Conservation (phyloP, 129 eudicot genomes). For the Helianthus tuberosus region DNA sequence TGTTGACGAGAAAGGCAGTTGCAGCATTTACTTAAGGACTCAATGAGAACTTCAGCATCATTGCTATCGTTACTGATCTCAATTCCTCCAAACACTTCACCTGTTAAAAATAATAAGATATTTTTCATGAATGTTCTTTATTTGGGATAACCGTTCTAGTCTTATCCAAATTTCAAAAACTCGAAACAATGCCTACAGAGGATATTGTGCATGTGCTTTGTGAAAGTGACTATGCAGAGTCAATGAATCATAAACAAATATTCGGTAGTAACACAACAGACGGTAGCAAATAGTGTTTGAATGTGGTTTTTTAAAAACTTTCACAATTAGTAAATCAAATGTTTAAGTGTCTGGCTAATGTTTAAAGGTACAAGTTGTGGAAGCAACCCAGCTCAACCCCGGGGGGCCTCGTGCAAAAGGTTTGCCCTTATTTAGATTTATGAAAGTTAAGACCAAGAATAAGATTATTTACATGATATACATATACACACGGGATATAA, state of each 20-base stretch:
- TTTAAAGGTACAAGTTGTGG: no score
- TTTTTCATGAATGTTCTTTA: neutral
- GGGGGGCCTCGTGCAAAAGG: no score
- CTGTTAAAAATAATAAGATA: constrained; percentile 25
- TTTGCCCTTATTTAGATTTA: neutral
- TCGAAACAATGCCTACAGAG: neutral
- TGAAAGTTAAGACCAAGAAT: neutral
- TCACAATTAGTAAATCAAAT: neutral
- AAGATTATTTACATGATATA: neutral
- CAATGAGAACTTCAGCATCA: constrained; percentile 81
- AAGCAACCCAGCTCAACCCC: no score
- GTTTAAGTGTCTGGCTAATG: neutral
- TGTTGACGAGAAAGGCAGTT: constrained; percentile 54
- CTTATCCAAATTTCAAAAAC: neutral
- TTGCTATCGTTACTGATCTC: constrained; percentile 60
- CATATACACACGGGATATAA: neutral
- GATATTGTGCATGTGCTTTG: neutral
- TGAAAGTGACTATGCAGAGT: neutral
- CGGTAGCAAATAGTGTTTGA: neutral
- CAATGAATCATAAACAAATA: neutral
- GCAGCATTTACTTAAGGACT: constrained; percentile 67
- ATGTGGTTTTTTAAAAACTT: neutral
- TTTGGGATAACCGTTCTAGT: neutral
- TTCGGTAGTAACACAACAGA: neutral
- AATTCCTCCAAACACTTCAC: constrained; percentile 93